These are phyloP conservation scores for Trypanosomatidae sp. DNA, from an alignment of 208 protist species.

Conservation along the genomic window DNA sequence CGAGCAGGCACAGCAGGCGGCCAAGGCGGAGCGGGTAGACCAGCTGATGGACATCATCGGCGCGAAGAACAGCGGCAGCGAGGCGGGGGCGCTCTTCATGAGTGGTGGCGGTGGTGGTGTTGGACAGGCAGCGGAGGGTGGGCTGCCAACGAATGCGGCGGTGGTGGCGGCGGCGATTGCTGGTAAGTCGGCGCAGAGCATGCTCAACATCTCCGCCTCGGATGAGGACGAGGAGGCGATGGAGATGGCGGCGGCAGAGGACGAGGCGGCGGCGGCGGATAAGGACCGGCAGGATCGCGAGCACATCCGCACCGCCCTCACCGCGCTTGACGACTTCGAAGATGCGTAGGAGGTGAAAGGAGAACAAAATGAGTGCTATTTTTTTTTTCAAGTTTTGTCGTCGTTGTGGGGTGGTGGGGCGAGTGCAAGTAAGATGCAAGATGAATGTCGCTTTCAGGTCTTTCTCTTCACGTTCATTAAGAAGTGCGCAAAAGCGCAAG, in stretches of 20 bases:
- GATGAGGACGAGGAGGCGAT: slow-evolving; percentile 30
- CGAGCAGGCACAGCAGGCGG: slow-evolving; percentile 43
- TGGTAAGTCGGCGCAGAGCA: slow-evolving; percentile 7
- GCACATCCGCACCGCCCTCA: slow-evolving; percentile 69
- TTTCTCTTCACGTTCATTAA: too few species aligned
- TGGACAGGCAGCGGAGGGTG: too few species aligned
- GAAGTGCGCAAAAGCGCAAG: too few species aligned
- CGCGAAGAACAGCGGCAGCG: neutral
- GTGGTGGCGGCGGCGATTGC: neutral
- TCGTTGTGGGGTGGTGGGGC: too few species aligned
- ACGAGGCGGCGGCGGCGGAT: slow-evolving; percentile 15
- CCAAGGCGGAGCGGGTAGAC: slow-evolving; percentile 42
- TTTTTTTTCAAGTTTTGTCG: too few species aligned
- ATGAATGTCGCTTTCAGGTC: too few species aligned
- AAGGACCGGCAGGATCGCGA: slow-evolving; percentile 42
- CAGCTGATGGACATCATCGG: slow-evolving; percentile 61
- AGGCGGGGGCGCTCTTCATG: too few species aligned
- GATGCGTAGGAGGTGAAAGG: slow-evolving; percentile 44
- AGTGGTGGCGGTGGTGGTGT: too few species aligned
- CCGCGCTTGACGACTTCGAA: slow-evolving; percentile 87
- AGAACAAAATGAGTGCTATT: neutral
- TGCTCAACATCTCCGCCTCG: slow-evolving; percentile 27
- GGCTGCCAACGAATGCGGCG: too few species aligned
- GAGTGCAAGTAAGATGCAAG: too few species aligned
- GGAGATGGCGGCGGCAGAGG: slow-evolving; percentile 3